Percentiles rank a stretch among this genome's conserved stretches.
Evolutionary conservation across 2,329 filamentous ascomycete genomes (phyloP).

Genomic region (Fusarium sp.): DNA sequence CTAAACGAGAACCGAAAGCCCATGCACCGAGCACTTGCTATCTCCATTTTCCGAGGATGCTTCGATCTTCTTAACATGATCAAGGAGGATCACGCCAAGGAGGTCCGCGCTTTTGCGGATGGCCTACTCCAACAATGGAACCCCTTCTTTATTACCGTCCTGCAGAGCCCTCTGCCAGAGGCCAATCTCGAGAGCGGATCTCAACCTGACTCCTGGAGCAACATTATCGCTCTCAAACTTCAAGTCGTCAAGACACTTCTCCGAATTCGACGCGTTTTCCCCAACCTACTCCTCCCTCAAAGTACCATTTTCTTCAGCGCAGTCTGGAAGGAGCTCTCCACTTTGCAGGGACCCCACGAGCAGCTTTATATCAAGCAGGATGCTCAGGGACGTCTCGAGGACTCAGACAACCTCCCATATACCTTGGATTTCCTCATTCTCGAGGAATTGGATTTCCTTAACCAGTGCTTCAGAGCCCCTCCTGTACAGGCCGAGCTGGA

Average conservation of each 20-base stretch:
- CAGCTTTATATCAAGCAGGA: slow-evolving; percentile 88
- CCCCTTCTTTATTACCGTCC: slow-evolving; percentile 84
- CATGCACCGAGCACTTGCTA: slow-evolving; percentile 83
- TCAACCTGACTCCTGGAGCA: slow-evolving; percentile 79
- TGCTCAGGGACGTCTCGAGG: slow-evolving; percentile 87
- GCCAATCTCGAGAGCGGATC: slow-evolving; percentile 59
- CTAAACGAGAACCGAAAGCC: slow-evolving; percentile 80
- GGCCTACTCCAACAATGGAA: slow-evolving; percentile 87
- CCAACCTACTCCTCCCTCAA: slow-evolving; percentile 83
- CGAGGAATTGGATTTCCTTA: slow-evolving; percentile 95
- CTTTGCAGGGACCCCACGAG: slow-evolving; percentile 79
- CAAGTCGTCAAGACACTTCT: slow-evolving; percentile 95
- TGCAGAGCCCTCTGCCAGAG: slow-evolving; percentile 82
- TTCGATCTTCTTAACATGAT: slow-evolving; percentile 98
- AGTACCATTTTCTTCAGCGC: slow-evolving; percentile 86
- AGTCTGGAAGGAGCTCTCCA: slow-evolving; percentile 88
- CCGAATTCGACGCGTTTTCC: slow-evolving; percentile 87
- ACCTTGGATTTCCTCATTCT: slow-evolving; percentile 93
- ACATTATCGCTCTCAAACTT: slow-evolving; percentile 86
- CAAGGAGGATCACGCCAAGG: slow-evolving; percentile 88
- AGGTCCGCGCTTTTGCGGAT: slow-evolving; percentile 90
- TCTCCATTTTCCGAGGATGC: slow-evolving; percentile 90
- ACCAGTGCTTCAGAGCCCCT: slow-evolving; percentile 87
- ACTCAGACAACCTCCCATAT: slow-evolving; percentile 91
- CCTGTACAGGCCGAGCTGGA: slow-evolving; percentile 92